phyloP scores from a whole-genome alignment of 2,329 filamentous ascomycete species.

The Akanthomyces lecanii region DNA sequence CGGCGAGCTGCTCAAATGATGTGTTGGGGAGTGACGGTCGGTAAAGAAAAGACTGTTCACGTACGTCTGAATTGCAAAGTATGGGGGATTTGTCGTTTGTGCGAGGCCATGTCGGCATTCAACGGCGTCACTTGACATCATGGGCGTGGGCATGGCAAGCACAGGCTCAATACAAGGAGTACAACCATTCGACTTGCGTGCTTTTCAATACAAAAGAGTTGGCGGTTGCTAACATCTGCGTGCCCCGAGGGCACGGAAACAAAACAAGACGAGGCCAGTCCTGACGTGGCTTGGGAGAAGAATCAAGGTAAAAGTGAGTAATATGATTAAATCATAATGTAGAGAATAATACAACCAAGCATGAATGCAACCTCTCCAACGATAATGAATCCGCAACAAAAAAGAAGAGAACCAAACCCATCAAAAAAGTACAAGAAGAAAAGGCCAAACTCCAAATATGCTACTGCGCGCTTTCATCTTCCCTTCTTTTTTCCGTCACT shows the following conservation, averaged over 20 bases:
- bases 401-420: background rate
- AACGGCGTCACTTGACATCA: too few species aligned
- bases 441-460: constrained; percentile 7
- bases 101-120: too few species aligned
- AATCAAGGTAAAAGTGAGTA: background rate
- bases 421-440: background rate
- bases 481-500: background rate
- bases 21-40: too few species aligned
- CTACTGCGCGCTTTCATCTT: background rate
- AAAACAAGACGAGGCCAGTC: background rate
- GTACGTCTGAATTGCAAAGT: too few species aligned
- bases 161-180: too few species aligned
- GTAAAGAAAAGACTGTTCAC: too few species aligned
- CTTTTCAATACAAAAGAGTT: too few species aligned
- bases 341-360: background rate
- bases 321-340: constrained; percentile 1
- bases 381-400: background rate
- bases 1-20: too few species aligned
- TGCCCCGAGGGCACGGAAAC: background rate
- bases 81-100: too few species aligned
- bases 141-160: too few species aligned
- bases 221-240: too few species aligned
- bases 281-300: background rate
- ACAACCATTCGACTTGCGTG: too few species aligned
- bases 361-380: background rate